Percentiles rank a stretch among this genome's conserved stretches.
Conservation (phyloP, 23 red algal genomes). For the Agarophyton chilense region DNA sequence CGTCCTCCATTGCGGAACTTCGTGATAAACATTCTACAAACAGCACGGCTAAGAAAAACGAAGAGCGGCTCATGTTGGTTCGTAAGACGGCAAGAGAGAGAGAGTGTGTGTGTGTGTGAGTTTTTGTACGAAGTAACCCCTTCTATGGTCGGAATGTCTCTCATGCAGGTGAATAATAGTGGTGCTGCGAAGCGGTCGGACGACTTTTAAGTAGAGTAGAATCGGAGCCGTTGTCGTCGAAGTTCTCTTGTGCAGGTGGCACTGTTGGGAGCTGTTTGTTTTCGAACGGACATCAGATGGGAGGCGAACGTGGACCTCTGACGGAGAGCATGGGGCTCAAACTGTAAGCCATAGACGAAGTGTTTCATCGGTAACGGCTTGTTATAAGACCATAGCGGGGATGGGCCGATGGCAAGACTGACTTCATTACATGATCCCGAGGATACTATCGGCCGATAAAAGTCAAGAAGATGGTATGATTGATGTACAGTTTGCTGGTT, state of each 20-base stretch:
- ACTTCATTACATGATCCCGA: too few relatives aligned
- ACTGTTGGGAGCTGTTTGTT: background rate
- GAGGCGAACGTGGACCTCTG: background rate
- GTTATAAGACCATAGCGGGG: too few relatives aligned
- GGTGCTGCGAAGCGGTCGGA: background rate
- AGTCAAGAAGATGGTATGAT: too few relatives aligned
- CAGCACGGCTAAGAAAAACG: background rate
- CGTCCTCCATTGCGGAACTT: background rate
- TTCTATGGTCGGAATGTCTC: background rate
- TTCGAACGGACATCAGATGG: background rate
- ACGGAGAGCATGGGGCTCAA: background rate
- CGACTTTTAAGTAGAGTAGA: background rate
- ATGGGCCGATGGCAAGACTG: too few relatives aligned
- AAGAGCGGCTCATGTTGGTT: background rate
- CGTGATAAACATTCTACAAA: background rate
- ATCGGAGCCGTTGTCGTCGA: background rate
- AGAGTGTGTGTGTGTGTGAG: too few relatives aligned
- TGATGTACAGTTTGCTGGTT: too few relatives aligned
- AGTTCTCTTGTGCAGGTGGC: background rate
- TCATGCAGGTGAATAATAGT: background rate
- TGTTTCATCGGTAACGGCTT: too few relatives aligned
- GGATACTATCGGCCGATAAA: too few relatives aligned
- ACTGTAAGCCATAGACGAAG: background rate
- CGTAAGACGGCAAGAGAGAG: background rate
- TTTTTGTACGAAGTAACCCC: background rate